These are phyloP conservation scores for Arthroderma sp. DNA, from an alignment of 2,329 filamentous ascomycete species.

Conservation along the genomic window DNA sequence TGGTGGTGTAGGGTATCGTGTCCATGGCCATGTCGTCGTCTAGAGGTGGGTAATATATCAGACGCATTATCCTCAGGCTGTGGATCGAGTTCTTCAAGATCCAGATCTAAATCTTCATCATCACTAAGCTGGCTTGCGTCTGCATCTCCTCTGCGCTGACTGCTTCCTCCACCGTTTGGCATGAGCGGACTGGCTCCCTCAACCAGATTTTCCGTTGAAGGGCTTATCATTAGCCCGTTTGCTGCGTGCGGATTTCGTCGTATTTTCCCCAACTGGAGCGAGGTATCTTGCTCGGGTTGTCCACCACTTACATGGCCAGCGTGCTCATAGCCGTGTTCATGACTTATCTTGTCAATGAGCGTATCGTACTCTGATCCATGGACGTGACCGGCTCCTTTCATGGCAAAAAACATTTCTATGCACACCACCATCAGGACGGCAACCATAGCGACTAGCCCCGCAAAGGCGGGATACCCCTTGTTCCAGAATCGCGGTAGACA, in stretches of 20 bases:
- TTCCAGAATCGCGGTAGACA: slow-evolving; percentile 70
- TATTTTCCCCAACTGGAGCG: neutral
- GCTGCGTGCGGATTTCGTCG: neutral
- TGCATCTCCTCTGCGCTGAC: slow-evolving; percentile 12
- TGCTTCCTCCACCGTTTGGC: slow-evolving; percentile 10
- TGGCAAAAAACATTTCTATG: slow-evolving; percentile 81
- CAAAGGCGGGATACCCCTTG: slow-evolving; percentile 63
- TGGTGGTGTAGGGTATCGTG: slow-evolving; percentile 8
- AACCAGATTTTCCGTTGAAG: slow-evolving; percentile 13
- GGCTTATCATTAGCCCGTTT: neutral
- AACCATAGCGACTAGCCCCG: slow-evolving; percentile 70
- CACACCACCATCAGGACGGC: slow-evolving; percentile 71
- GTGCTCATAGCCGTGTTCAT: slow-evolving; percentile 6
- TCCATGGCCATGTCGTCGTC: slow-evolving; percentile 7
- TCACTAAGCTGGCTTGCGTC: slow-evolving; percentile 18
- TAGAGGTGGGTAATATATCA: slow-evolving; percentile 5
- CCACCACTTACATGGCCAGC: slow-evolving; percentile 6
- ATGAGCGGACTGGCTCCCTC: slow-evolving; percentile 15
- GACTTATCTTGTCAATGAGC: slow-evolving; percentile 22
- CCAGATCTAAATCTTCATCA: slow-evolving; percentile 48
- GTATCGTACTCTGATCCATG: slow-evolving; percentile 44
- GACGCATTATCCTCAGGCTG: slow-evolving; percentile 15
- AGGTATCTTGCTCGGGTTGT: neutral
- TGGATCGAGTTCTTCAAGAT: slow-evolving; percentile 43
- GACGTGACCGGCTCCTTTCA: slow-evolving; percentile 49